Conservation (phyloP, 148 eudicot species). For the Silene conica region DNA sequence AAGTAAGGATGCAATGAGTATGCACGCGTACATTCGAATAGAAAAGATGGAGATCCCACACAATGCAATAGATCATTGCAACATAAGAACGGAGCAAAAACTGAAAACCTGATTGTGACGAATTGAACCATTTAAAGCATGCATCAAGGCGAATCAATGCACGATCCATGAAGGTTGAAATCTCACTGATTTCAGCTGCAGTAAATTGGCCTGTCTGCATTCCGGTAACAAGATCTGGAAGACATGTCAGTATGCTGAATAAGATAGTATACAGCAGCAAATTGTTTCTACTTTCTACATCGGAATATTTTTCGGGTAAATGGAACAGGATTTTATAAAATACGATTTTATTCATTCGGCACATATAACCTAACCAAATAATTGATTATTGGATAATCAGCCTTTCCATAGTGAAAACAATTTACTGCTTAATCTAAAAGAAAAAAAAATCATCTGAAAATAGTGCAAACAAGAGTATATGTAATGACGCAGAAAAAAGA, state of each 20-base stretch:
- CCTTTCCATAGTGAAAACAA: no score
- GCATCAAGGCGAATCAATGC: conserved; percentile 86
- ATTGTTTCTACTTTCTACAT: conserved; percentile 8
- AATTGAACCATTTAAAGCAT: conserved; percentile 96
- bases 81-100: conserved; percentile 2
- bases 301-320: neutral
- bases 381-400: no score
- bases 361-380: no score
- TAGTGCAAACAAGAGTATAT: no score
- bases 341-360: no score
- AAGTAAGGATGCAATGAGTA: conserved; percentile 2
- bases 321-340: neutral
- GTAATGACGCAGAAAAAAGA: no score
- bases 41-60: neutral
- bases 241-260: conserved; percentile 6
- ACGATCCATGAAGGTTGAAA: conserved; percentile 59
- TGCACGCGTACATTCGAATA: neutral
- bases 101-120: conserved; percentile 72
- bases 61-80: neutral
- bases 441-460: no score
- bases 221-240: conserved; percentile 65
- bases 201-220: conserved; percentile 51
- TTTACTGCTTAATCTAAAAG: no score
- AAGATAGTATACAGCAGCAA: neutral
- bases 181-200: conserved; percentile 46